Evolutionary conservation across 2,329 filamentous ascomycete genomes (phyloP), one percentile per base, ranked within the genome.

Genomic region (Pseudomassariella vexata): DNA sequence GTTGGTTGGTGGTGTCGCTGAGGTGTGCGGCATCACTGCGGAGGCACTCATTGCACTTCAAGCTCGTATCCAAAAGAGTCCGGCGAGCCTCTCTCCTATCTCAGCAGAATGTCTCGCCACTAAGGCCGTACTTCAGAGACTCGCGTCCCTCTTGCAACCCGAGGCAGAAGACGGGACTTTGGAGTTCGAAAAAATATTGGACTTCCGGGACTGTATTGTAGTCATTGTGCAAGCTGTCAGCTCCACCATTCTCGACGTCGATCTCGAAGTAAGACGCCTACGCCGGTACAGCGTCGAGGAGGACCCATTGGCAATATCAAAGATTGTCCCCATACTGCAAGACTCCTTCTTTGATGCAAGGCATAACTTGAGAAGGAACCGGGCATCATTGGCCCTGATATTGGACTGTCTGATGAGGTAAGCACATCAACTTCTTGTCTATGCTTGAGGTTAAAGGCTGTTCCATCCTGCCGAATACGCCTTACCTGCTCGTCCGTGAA

Each of bases 371-470:
- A 32, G 42, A 15, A 42, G 34, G 28, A 47, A 45, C 28, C 37
- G 43, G 8, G 44, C 45, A 4, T 44, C 45, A 3, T 18, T 47
- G n/a, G 40, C 27, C 11, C 35, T 47, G 16, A 42, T 46, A 19
- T 33, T 47, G 14, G 45, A 47, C 32, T 47, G 45, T 36, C 32
- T 44, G 15, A 31, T 44, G 32, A 44, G 42, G 42, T 47, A 46
- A 35, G 36, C 5, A 15, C 4, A 5, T 26, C 5, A 9, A 3
- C 12, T 17, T 12, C n/a, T 6, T 19, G 6, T n/a, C n/a, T n/a
- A n/a, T n/a, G n/a, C n/a, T n/a, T n/a, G n/a, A n/a, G n/a, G n/a
- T n/a, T n/a, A n/a, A n/a, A n/a, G n/a, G n/a, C n/a, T n/a, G n/a
- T n/a, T n/a, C n/a, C n/a, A n/a, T n/a, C n/a, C n/a, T n/a, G n/a